Conservation (phyloP, 2,329 filamentous ascomycete genomes). For the Arthroderma uncinatum region DNA sequence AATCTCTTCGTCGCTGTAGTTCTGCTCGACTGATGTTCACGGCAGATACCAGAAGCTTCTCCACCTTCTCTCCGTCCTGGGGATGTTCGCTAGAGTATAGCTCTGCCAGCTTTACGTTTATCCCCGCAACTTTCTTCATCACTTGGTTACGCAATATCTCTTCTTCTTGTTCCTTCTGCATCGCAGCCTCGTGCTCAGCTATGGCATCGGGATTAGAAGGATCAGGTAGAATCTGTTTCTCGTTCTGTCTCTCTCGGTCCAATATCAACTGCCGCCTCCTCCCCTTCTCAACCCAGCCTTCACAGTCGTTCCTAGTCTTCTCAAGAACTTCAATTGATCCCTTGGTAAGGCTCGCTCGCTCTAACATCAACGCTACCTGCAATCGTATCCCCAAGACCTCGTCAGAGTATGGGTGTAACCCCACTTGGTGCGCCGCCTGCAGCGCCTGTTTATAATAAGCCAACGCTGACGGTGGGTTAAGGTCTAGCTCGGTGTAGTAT, state of each 20-base stretch:
- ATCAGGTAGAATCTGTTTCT: constrained; percentile 5
- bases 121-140: constrained; percentile 56
- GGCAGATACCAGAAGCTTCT: constrained; percentile 65
- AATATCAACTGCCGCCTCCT: constrained; percentile 17
- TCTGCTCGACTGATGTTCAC: constrained; percentile 72
- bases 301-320: constrained; percentile 58
- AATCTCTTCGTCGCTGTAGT: constrained; percentile 52
- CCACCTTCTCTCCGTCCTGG: constrained; percentile 60
- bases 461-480: constrained; percentile 64
- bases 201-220: constrained; percentile 14
- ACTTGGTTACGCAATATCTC: constrained; percentile 42
- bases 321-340: constrained; percentile 68
- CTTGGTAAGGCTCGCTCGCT: constrained; percentile 59
- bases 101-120: constrained; percentile 73
- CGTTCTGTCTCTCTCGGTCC: constrained; percentile 12
- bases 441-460: constrained; percentile 76
- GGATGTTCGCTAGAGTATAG: constrained; percentile 70
- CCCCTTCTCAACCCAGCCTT: constrained; percentile 31
- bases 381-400: constrained; percentile 85
- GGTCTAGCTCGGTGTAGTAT: constrained; percentile 69
- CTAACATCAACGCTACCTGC: constrained; percentile 65
- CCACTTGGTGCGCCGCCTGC: constrained; percentile 57
- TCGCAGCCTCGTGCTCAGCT: constrained; percentile 13
- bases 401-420: constrained; percentile 80
- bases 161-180: constrained; percentile 20